Evolutionary conservation across 1,139 yeast species (phyloP).

Genomic region (Debaryomyces singareniensis): DNA sequence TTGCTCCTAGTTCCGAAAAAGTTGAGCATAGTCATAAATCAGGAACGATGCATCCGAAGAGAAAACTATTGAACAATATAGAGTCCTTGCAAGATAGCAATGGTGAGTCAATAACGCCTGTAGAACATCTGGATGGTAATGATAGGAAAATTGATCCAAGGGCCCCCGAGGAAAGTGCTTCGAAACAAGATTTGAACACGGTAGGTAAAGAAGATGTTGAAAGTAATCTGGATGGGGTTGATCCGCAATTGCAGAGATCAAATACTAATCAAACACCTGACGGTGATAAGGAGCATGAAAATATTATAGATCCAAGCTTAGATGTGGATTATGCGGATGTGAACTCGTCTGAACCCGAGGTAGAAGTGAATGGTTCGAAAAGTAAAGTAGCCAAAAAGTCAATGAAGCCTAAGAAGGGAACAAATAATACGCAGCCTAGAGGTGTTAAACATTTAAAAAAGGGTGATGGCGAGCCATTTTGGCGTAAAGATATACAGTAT

Average conservation of each 20-base stretch:
- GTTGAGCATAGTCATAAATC: too few relatives aligned
- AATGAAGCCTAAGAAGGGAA: slow-evolving; percentile 4
- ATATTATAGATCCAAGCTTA: slow-evolving; percentile 5
- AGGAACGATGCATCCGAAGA: too few relatives aligned
- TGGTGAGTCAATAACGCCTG: too few relatives aligned
- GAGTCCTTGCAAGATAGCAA: too few relatives aligned
- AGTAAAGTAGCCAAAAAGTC: slow-evolving; percentile 4
- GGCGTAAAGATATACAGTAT: slow-evolving; percentile 84
- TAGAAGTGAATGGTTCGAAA: slow-evolving; percentile 2
- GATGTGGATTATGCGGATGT: slow-evolving; percentile 10
- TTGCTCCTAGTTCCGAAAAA: slow-evolving; percentile 1
- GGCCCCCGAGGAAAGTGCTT: slow-evolving; percentile 6
- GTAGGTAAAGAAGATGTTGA: too few relatives aligned
- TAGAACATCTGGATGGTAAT: too few relatives aligned
- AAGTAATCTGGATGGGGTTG: too few relatives aligned
- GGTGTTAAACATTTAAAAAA: slow-evolving; percentile 61
- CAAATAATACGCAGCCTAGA: slow-evolving; percentile 9
- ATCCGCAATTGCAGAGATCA: too few relatives aligned
- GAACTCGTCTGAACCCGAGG: slow-evolving; percentile 5
- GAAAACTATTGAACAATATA: too few relatives aligned
- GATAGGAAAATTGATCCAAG: slow-evolving; percentile 5
- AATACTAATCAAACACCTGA: too few relatives aligned
- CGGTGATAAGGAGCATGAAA: slow-evolving; percentile 1
- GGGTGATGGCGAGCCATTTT: slow-evolving; percentile 86
- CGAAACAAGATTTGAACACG: too few relatives aligned